Evolutionary conservation across 2,329 filamentous ascomycete genomes (phyloP).

Genomic region (Nemania serpens): DNA sequence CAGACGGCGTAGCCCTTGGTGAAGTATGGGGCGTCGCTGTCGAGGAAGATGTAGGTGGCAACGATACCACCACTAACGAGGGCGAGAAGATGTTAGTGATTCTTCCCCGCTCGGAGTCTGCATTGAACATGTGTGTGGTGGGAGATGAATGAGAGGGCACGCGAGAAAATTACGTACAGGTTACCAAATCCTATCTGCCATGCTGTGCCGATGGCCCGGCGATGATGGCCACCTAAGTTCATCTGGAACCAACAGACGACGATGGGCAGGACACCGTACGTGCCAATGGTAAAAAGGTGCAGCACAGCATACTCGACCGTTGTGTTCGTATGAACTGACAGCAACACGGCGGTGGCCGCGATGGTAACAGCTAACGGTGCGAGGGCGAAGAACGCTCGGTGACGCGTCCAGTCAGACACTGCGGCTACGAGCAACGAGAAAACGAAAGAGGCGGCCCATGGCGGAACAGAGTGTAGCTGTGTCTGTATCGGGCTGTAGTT

Average conservation of each 20-base stretch:
- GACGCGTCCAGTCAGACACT: slow-evolving; percentile 70
- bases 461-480: slow-evolving; percentile 62
- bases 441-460: slow-evolving; percentile 71
- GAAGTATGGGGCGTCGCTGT: slow-evolving; percentile 70
- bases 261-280: slow-evolving; percentile 88
- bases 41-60: slow-evolving; percentile 71
- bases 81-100: slow-evolving; percentile 2
- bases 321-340: slow-evolving; percentile 70
- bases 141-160: neutral
- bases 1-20: slow-evolving; percentile 77
- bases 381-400: slow-evolving; percentile 76
- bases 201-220: slow-evolving; percentile 69
- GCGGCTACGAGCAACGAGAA: slow-evolving; percentile 78
- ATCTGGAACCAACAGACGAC: slow-evolving; percentile 84
- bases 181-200: slow-evolving; percentile 83
- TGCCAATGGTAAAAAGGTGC: slow-evolving; percentile 79
- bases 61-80: slow-evolving; percentile 67
- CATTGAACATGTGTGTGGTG: neutral
- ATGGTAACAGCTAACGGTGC: slow-evolving; percentile 71
- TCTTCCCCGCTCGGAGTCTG: neutral
- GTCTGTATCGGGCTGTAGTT: slow-evolving; percentile 63
- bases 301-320: slow-evolving; percentile 76
- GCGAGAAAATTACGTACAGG: slow-evolving; percentile 46
- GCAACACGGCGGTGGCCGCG: slow-evolving; percentile 74
- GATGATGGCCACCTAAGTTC: slow-evolving; percentile 75